Evolutionary conservation across 1,139 yeast genomes (phyloP).

Genomic region (Blastobotrys proliferans): DNA sequence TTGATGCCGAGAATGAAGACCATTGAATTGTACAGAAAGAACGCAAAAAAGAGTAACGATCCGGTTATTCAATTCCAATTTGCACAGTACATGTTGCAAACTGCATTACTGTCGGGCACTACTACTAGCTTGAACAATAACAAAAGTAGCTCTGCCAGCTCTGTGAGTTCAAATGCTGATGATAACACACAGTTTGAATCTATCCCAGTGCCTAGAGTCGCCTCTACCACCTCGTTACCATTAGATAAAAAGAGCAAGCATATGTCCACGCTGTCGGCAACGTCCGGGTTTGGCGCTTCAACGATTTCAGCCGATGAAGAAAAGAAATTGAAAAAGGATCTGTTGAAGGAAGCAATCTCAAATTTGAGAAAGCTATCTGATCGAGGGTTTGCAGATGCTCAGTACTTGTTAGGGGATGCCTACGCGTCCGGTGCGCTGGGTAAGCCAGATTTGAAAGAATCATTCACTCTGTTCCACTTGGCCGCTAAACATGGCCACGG

Average conservation of each 20-base stretch:
- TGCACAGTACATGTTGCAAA: slow-evolving; percentile 86
- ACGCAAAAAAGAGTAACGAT: slow-evolving; percentile 80
- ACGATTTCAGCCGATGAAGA: slow-evolving; percentile 25
- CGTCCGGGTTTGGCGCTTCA: slow-evolving; percentile 3
- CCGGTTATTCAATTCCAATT: slow-evolving; percentile 83
- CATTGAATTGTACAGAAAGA: slow-evolving; percentile 78
- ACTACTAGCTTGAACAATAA: neutral
- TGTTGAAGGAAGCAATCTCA: slow-evolving; percentile 67
- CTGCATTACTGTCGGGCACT: slow-evolving; percentile 49
- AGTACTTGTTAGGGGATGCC: slow-evolving; percentile 84
- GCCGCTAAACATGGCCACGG: slow-evolving; percentile 94
- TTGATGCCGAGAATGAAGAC: slow-evolving; percentile 80
- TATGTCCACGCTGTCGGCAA: slow-evolving; percentile 11
- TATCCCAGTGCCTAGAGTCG: neutral
- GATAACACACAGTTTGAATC: slow-evolving; percentile 2
- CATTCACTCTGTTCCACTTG: slow-evolving; percentile 70
- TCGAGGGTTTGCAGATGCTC: slow-evolving; percentile 85
- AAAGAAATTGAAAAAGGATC: slow-evolving; percentile 41
- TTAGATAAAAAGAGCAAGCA: slow-evolving; percentile 7
- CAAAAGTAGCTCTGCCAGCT: slow-evolving; percentile 1
- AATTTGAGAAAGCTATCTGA: slow-evolving; percentile 72
- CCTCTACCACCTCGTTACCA: slow-evolving; percentile 10
- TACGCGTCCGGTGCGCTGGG: slow-evolving; percentile 84
- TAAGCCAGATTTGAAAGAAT: slow-evolving; percentile 72
- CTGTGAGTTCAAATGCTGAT: slow-evolving; percentile 1